These are phyloP conservation scores for Calocybe gambosa DNA, from an alignment of 1,284 basidiomycete species.

Conservation along the genomic window DNA sequence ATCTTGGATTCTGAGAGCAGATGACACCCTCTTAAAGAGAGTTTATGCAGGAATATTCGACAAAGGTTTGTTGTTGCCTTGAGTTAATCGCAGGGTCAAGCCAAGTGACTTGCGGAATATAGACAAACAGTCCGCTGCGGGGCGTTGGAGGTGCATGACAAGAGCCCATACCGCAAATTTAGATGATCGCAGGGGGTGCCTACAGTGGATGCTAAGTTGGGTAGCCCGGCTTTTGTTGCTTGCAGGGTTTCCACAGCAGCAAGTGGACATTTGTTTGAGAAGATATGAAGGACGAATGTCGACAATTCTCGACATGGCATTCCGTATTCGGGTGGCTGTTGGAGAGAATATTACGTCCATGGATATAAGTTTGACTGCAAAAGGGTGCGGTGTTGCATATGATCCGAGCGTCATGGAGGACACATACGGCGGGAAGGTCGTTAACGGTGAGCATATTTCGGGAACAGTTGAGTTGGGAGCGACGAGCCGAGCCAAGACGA, in stretches of 20 bases:
- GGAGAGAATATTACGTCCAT: slow-evolving; percentile 21
- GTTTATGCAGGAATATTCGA: slow-evolving; percentile 14
- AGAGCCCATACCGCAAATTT: slow-evolving; percentile 5
- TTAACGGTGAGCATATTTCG: slow-evolving; percentile 6
- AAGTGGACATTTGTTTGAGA: not conserved
- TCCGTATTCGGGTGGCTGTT: slow-evolving; percentile 19
- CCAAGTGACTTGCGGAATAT: not conserved
- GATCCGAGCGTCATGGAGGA: slow-evolving; percentile 22
- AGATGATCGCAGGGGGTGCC: not conserved
- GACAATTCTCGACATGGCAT: slow-evolving; percentile 14
- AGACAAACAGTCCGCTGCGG: slow-evolving; percentile 18
- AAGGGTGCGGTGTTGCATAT: slow-evolving; percentile 11
- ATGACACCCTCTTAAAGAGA: slow-evolving; percentile 10
- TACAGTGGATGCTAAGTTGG: not conserved
- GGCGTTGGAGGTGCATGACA: slow-evolving; percentile 20
- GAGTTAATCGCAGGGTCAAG: not conserved
- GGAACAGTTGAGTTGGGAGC: slow-evolving; percentile 18
- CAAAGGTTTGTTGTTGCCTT: slow-evolving; percentile 12
- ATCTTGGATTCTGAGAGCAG: slow-evolving; percentile 18
- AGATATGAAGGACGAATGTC: slow-evolving; percentile 10
- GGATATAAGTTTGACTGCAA: slow-evolving; percentile 17
- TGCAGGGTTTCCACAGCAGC: slow-evolving; percentile 6
- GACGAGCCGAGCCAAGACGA: slow-evolving; percentile 2
- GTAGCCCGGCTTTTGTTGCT: slow-evolving; percentile 9
- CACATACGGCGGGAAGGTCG: slow-evolving; percentile 13